Evolutionary conservation across 2,329 filamentous ascomycete species (phyloP).

Genomic region (Colletotrichum horii): DNA sequence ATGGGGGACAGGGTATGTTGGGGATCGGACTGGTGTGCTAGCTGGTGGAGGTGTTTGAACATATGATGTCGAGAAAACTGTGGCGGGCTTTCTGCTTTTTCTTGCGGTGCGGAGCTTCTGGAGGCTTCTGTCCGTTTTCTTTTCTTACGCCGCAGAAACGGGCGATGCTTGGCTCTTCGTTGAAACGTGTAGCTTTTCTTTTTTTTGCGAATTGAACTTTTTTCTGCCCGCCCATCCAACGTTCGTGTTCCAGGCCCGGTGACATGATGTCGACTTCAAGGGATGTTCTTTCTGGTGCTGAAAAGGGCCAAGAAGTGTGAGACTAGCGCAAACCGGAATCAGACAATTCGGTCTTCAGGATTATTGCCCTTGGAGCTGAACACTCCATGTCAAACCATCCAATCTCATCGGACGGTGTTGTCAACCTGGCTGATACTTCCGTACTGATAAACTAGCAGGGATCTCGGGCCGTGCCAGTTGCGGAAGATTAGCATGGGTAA

Average conservation of each 20-base stretch:
- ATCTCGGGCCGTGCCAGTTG: not conserved
- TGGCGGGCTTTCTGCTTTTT: not conserved
- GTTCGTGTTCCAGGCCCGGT: not conserved
- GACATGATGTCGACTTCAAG: not conserved
- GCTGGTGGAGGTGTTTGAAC: not conserved
- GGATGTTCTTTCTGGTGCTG: accelerated
- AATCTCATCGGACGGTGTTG: not conserved
- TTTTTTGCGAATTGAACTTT: not conserved
- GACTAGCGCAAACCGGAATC: not conserved
- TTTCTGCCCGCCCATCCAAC: not conserved
- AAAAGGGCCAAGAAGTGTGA: not conserved
- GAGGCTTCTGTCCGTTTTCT: not conserved
- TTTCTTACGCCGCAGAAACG: not conserved
- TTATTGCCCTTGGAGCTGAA: not conserved
- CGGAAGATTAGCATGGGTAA: not conserved
- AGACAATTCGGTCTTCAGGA: not conserved
- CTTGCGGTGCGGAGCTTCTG: not conserved
- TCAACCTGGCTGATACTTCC: not conserved
- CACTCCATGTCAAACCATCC: not conserved
- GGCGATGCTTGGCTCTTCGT: not conserved
- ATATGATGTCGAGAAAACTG: not conserved
- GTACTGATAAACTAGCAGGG: not conserved
- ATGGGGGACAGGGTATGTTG: not conserved
- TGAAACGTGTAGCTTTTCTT: not conserved
- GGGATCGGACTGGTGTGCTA: not conserved